Evolutionary conservation across 768 basidiomycete genomes (phyloP).

Genomic region (Sporobolomyces phaffii): DNA sequence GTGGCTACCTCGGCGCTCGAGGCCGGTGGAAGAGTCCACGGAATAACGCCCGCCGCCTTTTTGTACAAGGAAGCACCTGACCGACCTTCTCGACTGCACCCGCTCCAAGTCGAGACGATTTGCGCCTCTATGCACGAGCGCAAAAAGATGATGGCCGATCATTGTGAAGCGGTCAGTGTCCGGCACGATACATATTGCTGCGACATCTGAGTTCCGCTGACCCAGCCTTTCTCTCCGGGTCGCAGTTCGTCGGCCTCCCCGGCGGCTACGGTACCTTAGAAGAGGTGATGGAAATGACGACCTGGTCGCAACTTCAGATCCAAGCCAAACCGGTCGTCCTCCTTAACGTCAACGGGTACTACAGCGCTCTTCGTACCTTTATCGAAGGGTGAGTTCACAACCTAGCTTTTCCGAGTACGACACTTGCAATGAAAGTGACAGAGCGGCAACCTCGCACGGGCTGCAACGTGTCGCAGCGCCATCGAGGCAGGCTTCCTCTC

Average conservation of each 20-base stretch:
- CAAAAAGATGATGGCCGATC: conserved; percentile 82
- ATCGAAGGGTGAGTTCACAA: conserved; percentile 51
- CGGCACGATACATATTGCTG: too few relatives aligned
- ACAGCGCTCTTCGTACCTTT: conserved; percentile 69
- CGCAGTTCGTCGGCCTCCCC: conserved; percentile 84
- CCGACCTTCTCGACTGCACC: background rate
- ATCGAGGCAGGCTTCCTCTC: conserved; percentile 53
- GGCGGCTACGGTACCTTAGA: conserved; percentile 97
- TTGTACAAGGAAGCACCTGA: conserved; percentile 20
- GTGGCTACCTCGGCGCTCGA: conserved; percentile 40
- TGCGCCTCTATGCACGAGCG: conserved; percentile 65
- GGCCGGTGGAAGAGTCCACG: conserved; percentile 46
- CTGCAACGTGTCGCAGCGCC: conserved; percentile 9
- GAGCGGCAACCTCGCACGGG: too few relatives aligned
- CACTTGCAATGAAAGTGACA: too few relatives aligned
- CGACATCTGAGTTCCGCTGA: too few relatives aligned
- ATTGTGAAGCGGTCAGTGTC: conserved; percentile 54
- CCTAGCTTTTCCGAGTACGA: too few relatives aligned
- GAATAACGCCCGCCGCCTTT: conserved; percentile 47
- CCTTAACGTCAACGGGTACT: conserved; percentile 76
- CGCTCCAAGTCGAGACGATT: background rate
- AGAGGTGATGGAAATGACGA: conserved; percentile 80
- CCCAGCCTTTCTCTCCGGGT: too few relatives aligned
- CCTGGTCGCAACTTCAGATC: conserved; percentile 88
- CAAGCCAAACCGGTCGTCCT: conserved; percentile 61